Evolutionary conservation across 257 asterid species (phyloP).

Genomic region (Salvia miltiorrhiza): DNA sequence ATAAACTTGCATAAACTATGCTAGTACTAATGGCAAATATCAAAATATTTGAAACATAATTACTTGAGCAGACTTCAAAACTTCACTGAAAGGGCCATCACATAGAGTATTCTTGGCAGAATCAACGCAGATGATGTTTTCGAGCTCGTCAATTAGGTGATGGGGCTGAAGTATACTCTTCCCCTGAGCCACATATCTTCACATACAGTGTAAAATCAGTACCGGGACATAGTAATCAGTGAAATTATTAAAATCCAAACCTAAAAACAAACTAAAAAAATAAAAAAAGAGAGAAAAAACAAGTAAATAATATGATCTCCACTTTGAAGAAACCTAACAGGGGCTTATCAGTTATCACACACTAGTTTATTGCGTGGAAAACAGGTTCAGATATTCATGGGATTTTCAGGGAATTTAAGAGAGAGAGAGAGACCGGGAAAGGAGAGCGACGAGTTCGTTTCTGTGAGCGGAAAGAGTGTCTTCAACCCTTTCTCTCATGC

Average conservation of each 20-base stretch:
- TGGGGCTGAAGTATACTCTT: slow-evolving; percentile 92
- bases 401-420: background rate
- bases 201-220: background rate
- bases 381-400: background rate
- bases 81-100: slow-evolving; percentile 82
- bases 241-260: background rate
- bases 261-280: background rate
- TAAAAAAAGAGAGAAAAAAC: background rate
- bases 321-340: background rate
- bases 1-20: background rate
- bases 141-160: slow-evolving; percentile 77
- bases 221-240: background rate
- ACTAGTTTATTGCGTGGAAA: background rate
- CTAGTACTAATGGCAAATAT: background rate
- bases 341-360: background rate
- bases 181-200: slow-evolving; percentile 94
- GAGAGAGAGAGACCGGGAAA: slow-evolving; percentile 51
- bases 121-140: slow-evolving; percentile 51
- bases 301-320: background rate
- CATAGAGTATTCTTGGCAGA: slow-evolving; percentile 41
- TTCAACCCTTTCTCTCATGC: slow-evolving; percentile 88
- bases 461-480: slow-evolving; percentile 91
- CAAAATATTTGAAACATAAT: background rate
- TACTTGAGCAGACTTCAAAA: slow-evolving; percentile 79
- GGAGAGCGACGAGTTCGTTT: slow-evolving; percentile 85